A percentile compares a stretch with the other conserved stretches of the same genome.
Conservation (phyloP, 2,329 filamentous ascomycete genomes). For the Trichocomaceae sp. region DNA sequence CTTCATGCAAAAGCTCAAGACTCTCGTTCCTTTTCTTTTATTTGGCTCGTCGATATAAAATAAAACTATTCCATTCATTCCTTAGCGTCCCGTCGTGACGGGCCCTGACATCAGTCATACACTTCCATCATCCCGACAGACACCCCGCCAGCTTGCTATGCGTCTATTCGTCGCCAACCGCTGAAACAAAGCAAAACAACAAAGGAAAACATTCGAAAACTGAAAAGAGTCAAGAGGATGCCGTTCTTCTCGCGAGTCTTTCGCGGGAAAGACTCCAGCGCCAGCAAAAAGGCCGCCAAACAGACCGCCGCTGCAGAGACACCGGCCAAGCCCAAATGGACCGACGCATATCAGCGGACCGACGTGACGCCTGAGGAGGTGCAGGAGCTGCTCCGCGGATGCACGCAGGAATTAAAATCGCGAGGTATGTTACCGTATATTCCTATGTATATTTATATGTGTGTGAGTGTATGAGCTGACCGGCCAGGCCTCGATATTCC, state of each 20-base stretch:
- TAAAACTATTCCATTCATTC: background rate
- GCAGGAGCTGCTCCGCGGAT: conserved; percentile 74
- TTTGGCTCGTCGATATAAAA: conserved; percentile 1
- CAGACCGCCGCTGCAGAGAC: conserved; percentile 46
- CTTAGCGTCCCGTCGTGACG: conserved; percentile 1
- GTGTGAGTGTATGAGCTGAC: conserved; percentile 17
- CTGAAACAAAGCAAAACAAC: no score
- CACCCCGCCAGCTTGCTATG: conserved; percentile 7
- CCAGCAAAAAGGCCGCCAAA: conserved; percentile 54
- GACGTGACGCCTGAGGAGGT: conserved; percentile 85
- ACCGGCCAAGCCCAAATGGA: conserved; percentile 70
- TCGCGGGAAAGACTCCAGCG: conserved; percentile 66
- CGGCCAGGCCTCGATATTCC: conserved; percentile 73
- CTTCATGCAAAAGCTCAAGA: background rate
- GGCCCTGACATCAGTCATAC: conserved; percentile 7
- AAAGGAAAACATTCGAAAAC: background rate
- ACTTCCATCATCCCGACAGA: background rate
- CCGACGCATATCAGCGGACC: conserved; percentile 77
- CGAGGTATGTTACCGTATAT: no score
- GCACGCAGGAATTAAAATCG: conserved; percentile 85
- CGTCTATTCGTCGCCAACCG: background rate
- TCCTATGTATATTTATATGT: no score
- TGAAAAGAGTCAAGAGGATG: conserved; percentile 30
- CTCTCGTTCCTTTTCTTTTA: background rate
- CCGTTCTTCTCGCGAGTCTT: conserved; percentile 57